Conservation (phyloP, 257 asterid species). For the Dorcoceras hygrometricum region DNA sequence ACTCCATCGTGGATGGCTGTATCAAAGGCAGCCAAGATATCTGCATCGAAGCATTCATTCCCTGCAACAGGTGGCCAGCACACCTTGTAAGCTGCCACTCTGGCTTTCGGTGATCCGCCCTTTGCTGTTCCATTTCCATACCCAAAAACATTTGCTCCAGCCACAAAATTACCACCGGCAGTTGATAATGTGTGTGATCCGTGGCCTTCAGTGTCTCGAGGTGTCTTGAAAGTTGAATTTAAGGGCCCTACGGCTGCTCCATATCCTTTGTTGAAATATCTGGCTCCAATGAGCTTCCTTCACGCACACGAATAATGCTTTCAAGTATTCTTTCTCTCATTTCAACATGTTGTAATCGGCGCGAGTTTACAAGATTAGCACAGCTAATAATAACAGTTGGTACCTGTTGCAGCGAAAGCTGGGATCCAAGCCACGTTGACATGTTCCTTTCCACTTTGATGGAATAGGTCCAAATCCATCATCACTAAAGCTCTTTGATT, state of each 20-base stretch:
- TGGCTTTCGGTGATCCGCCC: slow-evolving; percentile 89
- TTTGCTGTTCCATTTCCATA: slow-evolving; percentile 87
- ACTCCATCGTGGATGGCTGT: slow-evolving; percentile 85
- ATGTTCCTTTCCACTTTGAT: slow-evolving; percentile 79
- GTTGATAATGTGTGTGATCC: slow-evolving; percentile 96
- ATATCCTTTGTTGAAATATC: slow-evolving; percentile 83
- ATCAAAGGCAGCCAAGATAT: slow-evolving; percentile 81
- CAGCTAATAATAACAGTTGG: slow-evolving; percentile 4
- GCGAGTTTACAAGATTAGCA: background rate
- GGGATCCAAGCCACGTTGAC: slow-evolving; percentile 61
- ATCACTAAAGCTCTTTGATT: slow-evolving; percentile 77
- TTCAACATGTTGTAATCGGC: background rate
- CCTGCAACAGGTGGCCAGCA: slow-evolving; percentile 79
- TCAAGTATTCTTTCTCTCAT: background rate
- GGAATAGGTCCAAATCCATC: slow-evolving; percentile 71
- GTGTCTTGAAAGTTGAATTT: slow-evolving; percentile 57
- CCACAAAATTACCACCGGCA: slow-evolving; percentile 77
- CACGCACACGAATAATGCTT: slow-evolving; percentile 19
- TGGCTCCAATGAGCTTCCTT: slow-evolving; percentile 93
- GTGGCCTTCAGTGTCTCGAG: slow-evolving; percentile 76
- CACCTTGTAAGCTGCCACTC: slow-evolving; percentile 91
- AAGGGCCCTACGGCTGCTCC: slow-evolving; percentile 56
- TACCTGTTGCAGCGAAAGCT: slow-evolving; percentile 80
- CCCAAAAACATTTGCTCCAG: slow-evolving; percentile 68
- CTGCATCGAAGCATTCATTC: slow-evolving; percentile 81